A percentile compares a stretch with the other conserved stretches of the same genome.
phyloP scores from a whole-genome alignment of 495 filamentous ascomycete species.

The Neurospora sp. region DNA sequence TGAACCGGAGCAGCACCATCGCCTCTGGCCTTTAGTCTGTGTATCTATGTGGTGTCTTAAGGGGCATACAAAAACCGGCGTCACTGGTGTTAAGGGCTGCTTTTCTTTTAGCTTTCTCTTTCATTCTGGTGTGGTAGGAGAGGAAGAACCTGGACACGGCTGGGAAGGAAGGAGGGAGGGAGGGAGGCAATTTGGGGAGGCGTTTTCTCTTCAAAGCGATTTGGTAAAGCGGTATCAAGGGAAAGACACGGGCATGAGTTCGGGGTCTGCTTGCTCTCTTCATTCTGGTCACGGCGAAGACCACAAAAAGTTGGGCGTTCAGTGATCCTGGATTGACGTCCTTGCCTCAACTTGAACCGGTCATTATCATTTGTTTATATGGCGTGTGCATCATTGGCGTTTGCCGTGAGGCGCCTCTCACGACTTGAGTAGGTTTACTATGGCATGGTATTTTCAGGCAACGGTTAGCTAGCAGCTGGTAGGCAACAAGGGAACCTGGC shows the following conservation, averaged over 20 bases:
- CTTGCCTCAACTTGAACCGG: not conserved
- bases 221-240: not conserved
- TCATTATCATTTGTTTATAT: not conserved
- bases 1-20: not conserved
- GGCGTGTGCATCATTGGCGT: not conserved
- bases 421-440: not conserved
- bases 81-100: constrained; percentile 6
- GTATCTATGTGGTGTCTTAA: constrained; percentile 16
- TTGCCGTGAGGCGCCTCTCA: not conserved
- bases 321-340: not conserved
- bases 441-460: not conserved
- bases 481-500: not conserved
- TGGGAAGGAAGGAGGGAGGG: not conserved
- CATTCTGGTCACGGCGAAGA: not conserved
- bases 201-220: not conserved
- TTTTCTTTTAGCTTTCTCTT: constrained; percentile 5
- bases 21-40: not conserved
- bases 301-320: not conserved
- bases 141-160: not conserved
- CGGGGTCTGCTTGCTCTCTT: not conserved
- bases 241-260: not conserved
- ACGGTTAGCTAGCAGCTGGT: not conserved
- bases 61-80: constrained; percentile 21
- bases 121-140: not conserved
- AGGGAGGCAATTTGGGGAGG: not conserved